A percentile compares a stretch with the other conserved stretches of the same genome.
These are phyloP conservation scores for Prunus dulcis DNA, from an alignment of 306 rosid genomes.

Conservation along the genomic window DNA sequence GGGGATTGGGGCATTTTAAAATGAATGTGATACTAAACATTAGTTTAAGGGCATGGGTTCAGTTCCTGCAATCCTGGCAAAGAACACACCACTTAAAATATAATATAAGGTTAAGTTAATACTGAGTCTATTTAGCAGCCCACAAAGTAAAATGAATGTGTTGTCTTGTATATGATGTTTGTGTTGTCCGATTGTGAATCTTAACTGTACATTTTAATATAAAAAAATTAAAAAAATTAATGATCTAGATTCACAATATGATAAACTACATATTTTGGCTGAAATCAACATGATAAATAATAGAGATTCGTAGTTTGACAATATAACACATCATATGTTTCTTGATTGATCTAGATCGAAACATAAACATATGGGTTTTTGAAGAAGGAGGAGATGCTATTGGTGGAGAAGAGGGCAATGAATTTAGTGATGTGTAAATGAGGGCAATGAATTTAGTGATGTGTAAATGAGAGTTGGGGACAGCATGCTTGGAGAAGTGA, in stretches of 20 bases:
- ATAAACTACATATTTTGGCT: no score
- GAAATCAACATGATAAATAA: no score
- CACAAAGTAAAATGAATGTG: no score
- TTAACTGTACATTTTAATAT: no score
- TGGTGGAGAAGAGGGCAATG: slow-evolving; percentile 33
- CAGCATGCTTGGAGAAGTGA: slow-evolving; percentile 52
- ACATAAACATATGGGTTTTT: not conserved
- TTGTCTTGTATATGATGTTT: no score
- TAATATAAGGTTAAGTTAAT: slow-evolving; percentile 6
- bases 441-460: slow-evolving; percentile 26
- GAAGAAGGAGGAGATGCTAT: slow-evolving; percentile 8
- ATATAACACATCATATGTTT: no score
- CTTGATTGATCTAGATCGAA: no score
- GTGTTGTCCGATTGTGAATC: no score
- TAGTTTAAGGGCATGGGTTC: slow-evolving; percentile 51
- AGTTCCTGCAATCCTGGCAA: slow-evolving; percentile 66
- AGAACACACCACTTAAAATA: slow-evolving; percentile 18
- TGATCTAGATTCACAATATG: no score
- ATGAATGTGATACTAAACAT: not conserved
- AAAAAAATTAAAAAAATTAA: no score
- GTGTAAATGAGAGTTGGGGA: slow-evolving; percentile 34
- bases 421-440: slow-evolving; percentile 19
- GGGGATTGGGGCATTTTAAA: slow-evolving; percentile 62
- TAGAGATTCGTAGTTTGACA: no score
- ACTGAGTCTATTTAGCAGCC: not conserved